Conservation (phyloP, 176 grass and related monocot species). For the Oryza rufipogon region DNA sequence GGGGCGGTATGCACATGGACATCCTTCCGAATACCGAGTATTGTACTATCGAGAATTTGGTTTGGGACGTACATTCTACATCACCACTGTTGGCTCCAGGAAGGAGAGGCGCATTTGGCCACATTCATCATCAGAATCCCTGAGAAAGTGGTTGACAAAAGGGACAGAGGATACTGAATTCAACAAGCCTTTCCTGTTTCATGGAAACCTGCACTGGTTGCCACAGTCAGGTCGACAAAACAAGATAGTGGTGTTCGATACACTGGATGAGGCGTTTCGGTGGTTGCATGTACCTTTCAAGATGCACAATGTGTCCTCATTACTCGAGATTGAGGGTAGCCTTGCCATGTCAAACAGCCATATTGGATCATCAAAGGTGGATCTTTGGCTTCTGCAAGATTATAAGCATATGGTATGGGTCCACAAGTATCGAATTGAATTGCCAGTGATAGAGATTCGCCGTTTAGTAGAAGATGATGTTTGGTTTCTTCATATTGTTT, state of each 20-base stretch:
- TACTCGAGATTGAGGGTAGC: slow-evolving; percentile 34
- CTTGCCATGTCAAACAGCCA: slow-evolving; percentile 31
- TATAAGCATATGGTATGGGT: slow-evolving; percentile 3
- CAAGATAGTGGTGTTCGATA: slow-evolving; percentile 28
- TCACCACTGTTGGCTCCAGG: slow-evolving; percentile 2
- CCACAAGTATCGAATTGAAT: slow-evolving; percentile 22
- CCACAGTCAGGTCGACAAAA: neutral
- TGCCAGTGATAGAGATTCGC: slow-evolving; percentile 28
- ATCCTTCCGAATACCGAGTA: slow-evolving; percentile 23
- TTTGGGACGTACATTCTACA: neutral
- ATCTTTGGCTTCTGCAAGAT: slow-evolving; percentile 45
- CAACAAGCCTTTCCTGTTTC: slow-evolving; percentile 16
- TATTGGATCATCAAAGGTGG: neutral
- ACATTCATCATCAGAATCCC: neutral
- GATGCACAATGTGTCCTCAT: neutral
- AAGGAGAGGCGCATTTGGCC: neutral
- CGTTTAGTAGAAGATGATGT: neutral
- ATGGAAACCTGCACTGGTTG: slow-evolving; percentile 39
- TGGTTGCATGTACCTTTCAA: slow-evolving; percentile 20
- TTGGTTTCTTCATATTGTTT: slow-evolving; percentile 20
- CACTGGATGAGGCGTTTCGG: slow-evolving; percentile 15
- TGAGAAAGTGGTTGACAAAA: neutral
- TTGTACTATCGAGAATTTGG: neutral
- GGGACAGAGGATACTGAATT: neutral
- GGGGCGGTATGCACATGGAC: neutral